Conservation (phyloP, 257 asterid species). For the Dorcoceras hygrometricum region DNA sequence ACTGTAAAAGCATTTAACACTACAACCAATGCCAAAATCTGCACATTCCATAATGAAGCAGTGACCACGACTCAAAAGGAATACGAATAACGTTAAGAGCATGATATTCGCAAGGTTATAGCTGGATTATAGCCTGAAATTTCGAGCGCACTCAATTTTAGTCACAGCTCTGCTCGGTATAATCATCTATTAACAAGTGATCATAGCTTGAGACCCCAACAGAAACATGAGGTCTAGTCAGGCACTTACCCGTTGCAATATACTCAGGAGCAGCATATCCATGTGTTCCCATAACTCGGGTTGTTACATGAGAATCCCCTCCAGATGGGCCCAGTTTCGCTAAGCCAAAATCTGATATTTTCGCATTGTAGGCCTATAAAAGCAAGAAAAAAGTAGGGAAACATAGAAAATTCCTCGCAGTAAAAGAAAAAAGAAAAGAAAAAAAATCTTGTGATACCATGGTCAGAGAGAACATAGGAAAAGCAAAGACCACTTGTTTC, state of each 20-base stretch:
- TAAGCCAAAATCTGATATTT: constrained; percentile 55
- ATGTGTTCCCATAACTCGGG: constrained; percentile 51
- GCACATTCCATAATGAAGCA: neutral
- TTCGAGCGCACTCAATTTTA: neutral
- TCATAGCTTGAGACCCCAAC: neutral
- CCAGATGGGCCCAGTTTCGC: constrained; percentile 56
- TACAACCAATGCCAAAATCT: neutral
- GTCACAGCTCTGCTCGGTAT: neutral
- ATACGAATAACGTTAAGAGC: neutral
- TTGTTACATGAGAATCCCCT: constrained; percentile 54
- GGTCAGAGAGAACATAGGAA: neutral
- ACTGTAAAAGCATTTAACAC: neutral
- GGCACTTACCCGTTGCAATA: constrained; percentile 43
- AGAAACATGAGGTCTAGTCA: neutral
- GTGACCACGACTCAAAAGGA: neutral
- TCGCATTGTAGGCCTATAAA: constrained; percentile 49
- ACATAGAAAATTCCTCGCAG: neutral
- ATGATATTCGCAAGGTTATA: neutral
- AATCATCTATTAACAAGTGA: neutral
- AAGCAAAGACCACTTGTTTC: neutral
- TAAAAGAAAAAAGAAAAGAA: neutral
- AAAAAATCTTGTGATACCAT: neutral
- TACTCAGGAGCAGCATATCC: constrained; percentile 70
- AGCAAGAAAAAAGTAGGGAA: constrained; percentile 18
- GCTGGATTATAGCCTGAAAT: neutral